These are phyloP conservation scores for Tricholoma matsutake DNA, from an alignment of 768 basidiomycete genomes.

Conservation along the genomic window DNA sequence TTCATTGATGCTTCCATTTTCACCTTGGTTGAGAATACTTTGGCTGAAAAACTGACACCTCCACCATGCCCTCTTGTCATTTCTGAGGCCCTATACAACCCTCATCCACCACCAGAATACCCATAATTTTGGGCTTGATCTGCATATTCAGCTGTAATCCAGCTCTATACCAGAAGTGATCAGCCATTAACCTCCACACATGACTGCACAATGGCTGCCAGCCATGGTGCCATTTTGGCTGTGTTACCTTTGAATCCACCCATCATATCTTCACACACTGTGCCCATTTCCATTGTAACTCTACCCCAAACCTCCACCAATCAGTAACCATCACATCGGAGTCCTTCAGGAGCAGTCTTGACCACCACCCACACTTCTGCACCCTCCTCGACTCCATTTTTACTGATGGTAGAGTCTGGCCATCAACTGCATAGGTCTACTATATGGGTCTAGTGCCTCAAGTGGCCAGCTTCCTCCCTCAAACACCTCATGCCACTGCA, in stretches of 20 bases:
- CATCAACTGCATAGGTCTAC: not conserved
- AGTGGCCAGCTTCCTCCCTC: not conserved
- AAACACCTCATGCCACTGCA: not conserved
- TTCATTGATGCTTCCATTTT: no score
- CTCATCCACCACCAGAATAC: no score
- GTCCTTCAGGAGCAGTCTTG: not conserved
- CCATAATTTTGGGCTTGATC: no score
- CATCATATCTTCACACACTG: not conserved
- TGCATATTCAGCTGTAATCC: no score
- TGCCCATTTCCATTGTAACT: not conserved
- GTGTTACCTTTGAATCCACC: not conserved
- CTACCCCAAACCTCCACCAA: no score
- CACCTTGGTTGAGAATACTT: no score
- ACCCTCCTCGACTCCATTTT: not conserved
- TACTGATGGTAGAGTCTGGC: not conserved
- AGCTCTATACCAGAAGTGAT: no score
- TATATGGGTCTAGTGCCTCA: not conserved
- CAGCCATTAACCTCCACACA: no score
- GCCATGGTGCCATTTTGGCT: not conserved
- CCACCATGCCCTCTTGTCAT: no score
- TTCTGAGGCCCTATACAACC: no score
- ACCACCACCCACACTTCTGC: not conserved
- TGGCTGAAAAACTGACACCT: no score
- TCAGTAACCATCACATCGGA: not conserved
- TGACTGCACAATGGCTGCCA: no score